Evolutionary conservation across 2,329 filamentous ascomycete genomes (phyloP), one percentile per base, ranked within the genome.

Genomic region (Trichoderma hamatum): DNA sequence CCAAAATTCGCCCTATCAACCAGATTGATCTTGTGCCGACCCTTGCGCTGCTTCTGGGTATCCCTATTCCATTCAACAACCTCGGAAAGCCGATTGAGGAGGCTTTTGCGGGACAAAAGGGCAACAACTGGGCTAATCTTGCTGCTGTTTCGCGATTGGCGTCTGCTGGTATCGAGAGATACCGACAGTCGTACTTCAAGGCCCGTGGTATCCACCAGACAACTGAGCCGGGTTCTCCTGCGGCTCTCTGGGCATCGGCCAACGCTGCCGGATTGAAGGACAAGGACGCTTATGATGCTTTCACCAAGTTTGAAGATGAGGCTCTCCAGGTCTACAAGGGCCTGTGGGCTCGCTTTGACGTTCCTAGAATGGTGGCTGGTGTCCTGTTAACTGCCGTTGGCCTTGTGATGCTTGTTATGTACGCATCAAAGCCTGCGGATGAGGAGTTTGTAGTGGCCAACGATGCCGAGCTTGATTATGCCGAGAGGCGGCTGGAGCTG

Each of bases 11-110:
- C 11, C 89, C 92, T 0, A 86, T 89, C 51, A 88, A 89, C 70
- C 96, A 99, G 80, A 99, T 99, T 72, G 96, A 99, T 78, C 86
- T 99, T 14, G 96, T 99, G 2, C 95, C 96, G 5, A 99, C 96
- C 0, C 81, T 99, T 34, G 90, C 95, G 0, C 84, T 99, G 43
- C 85, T 99, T 0, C 84, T 99, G 1, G 96, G 96, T 10, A 86
- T 97, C 70, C 95, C 96, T 0, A 94, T 99, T 70, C 96, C 96
- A 0, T 99, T 93, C 83, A 99, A 98, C 79, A 99, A 96, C 76
- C 86, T 99, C 7, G 96, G 96, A 62, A 89, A 88, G 7, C 96
- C 96, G 0, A 97, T 99, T 71, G 92, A 97, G 73, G 96, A 99
- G 80, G 94, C 94, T 3, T 99, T 99, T 79, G 85, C 90, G 21